These are phyloP conservation scores for Wilhelminamyces savonicus DNA, from an alignment of 805 yeast genomes.

Conservation along the genomic window DNA sequence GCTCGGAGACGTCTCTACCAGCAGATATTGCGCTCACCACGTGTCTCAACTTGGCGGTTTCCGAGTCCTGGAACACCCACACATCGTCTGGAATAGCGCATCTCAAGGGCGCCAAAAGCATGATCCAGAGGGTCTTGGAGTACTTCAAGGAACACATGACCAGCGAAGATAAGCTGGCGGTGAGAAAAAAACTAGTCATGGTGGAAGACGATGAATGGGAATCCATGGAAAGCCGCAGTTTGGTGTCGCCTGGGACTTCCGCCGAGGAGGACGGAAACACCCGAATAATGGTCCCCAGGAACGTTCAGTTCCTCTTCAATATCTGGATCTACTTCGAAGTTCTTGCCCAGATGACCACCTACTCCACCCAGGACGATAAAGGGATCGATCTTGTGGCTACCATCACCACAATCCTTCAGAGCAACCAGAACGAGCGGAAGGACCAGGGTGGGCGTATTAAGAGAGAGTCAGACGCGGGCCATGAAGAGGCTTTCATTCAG, in stretches of 20 bases:
- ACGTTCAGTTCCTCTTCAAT: slow-evolving; percentile 49
- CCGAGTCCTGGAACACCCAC: slow-evolving; percentile 66
- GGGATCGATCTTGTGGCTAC: slow-evolving; percentile 38
- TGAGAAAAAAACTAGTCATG: slow-evolving; percentile 21
- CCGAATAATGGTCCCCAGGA: slow-evolving; percentile 26
- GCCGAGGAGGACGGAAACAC: background rate
- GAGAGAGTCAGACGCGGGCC: too few species aligned
- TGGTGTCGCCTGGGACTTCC: too few species aligned
- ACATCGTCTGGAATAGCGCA: slow-evolving; percentile 66
- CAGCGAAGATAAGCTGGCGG: slow-evolving; percentile 2
- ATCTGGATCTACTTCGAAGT: slow-evolving; percentile 68
- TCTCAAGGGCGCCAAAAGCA: slow-evolving; percentile 57
- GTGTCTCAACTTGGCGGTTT: slow-evolving; percentile 55
- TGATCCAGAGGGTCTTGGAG: slow-evolving; percentile 44
- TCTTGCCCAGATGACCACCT: slow-evolving; percentile 57
- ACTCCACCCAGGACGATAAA: slow-evolving; percentile 37
- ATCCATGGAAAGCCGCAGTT: too few species aligned
- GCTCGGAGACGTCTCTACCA: slow-evolving; percentile 35
- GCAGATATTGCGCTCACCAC: slow-evolving; percentile 64
- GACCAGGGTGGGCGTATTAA: too few species aligned
- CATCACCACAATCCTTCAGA: slow-evolving; percentile 27
- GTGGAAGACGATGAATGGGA: slow-evolving; percentile 29
- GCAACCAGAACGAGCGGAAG: slow-evolving; percentile 10
- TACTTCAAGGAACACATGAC: slow-evolving; percentile 19
- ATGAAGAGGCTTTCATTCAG: slow-evolving; percentile 5